A percentile compares a stretch with the other conserved stretches of the same genome.
phyloP scores from a whole-genome alignment of 225 moss, liverwort and hornwort genomes.

The Polytrichum commune region DNA sequence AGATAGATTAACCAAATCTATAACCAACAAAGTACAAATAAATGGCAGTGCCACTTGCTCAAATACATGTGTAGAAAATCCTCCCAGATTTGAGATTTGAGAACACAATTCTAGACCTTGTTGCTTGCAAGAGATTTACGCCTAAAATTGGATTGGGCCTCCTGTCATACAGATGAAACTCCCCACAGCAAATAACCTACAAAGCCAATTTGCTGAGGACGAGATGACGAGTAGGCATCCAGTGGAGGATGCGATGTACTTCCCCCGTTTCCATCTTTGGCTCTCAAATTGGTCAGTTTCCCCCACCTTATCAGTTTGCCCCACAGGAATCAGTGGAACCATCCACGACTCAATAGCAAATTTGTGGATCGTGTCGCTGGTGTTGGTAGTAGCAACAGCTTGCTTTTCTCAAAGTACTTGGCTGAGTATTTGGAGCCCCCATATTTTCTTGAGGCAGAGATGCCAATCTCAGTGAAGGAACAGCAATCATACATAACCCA shows the following conservation, averaged over 20 bases:
- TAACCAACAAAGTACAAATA: too few species aligned
- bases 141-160: neutral
- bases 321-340: neutral
- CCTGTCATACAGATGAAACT: neutral
- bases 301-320: neutral
- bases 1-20: too few species aligned
- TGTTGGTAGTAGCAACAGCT: neutral
- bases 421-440: neutral
- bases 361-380: neutral
- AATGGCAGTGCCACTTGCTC: too few species aligned
- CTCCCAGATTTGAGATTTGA: too few species aligned
- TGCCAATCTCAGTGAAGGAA: neutral
- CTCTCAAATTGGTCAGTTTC: neutral
- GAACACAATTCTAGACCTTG: too few species aligned
- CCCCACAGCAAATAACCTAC: neutral
- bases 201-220: neutral
- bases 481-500: neutral
- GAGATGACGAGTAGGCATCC: neutral
- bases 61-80: too few species aligned
- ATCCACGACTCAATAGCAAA: neutral
- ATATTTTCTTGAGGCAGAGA: neutral
- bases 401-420: neutral
- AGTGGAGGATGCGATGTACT: slow-evolving; percentile 1
- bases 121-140: too few species aligned
- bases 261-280: neutral